Conservation (phyloP, 192 early-diverging fungal species). For the Phycomyces nitens region DNA sequence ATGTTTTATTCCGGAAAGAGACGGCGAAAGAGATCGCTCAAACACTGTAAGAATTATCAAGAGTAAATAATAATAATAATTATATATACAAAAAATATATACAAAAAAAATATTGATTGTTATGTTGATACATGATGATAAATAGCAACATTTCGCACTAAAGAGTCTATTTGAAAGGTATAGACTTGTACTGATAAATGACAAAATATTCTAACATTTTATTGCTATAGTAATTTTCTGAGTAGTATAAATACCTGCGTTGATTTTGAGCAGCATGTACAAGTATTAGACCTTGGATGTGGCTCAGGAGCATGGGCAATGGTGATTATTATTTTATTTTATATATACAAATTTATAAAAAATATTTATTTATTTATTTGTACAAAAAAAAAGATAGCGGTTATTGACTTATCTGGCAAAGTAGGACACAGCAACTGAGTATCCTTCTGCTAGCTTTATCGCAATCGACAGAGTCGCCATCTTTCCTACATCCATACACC, state of each 20-base stretch:
- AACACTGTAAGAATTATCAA: too few species aligned
- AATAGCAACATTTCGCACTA: too few species aligned
- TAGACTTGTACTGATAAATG: too few species aligned
- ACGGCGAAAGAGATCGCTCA: too few species aligned
- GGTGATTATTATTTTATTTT: slow-evolving; percentile 4
- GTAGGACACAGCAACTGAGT: slow-evolving; percentile 14
- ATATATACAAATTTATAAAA: slow-evolving; percentile 4
- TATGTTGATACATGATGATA: too few species aligned
- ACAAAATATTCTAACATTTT: too few species aligned
- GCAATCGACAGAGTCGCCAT: slow-evolving; percentile 1
- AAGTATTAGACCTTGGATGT: slow-evolving; percentile 24
- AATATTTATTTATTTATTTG: neutral
- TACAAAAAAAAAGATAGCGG: slow-evolving; percentile 4
- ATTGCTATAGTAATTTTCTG: slow-evolving; percentile 21
- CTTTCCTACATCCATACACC: slow-evolving; percentile 23
- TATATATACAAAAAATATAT: too few species aligned
- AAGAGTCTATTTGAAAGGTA: too few species aligned
- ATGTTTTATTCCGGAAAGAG: too few species aligned
- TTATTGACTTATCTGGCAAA: neutral
- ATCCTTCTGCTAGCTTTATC: slow-evolving; percentile 14
- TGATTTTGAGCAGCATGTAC: slow-evolving; percentile 8
- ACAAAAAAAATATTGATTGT: too few species aligned
- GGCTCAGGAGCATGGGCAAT: slow-evolving; percentile 28
- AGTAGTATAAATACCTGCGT: neutral
- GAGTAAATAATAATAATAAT: too few species aligned